Conservation (phyloP, 2,329 filamentous ascomycete genomes). For the Biscogniauxia marginata region DNA sequence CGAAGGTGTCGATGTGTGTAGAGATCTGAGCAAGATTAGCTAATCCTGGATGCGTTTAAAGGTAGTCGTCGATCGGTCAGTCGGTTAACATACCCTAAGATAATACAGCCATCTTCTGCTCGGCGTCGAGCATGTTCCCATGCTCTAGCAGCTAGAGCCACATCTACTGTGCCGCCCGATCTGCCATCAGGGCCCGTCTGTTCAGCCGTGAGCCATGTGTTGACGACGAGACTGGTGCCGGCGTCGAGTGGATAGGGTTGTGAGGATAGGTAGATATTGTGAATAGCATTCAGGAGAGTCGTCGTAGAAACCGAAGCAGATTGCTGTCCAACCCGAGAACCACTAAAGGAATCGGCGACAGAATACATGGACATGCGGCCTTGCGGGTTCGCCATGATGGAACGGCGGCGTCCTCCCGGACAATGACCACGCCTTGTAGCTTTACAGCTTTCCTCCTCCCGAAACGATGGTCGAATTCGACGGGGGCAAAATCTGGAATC, state of each 20-base stretch:
- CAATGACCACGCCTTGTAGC: constrained; percentile 34
- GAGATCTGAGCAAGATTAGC: constrained; percentile 57
- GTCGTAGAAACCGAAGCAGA: constrained; percentile 86
- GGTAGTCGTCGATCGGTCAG: background rate
- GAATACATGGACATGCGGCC: constrained; percentile 68
- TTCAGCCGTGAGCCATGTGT: constrained; percentile 87
- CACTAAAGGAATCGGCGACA: constrained; percentile 59
- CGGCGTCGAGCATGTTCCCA: constrained; percentile 96
- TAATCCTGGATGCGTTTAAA: no score
- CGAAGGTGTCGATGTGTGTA: constrained; percentile 86
- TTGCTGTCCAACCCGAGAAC: constrained; percentile 60
- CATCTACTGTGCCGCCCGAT: constrained; percentile 76
- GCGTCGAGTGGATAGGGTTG: constrained; percentile 86
- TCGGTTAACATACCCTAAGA: constrained; percentile 71
- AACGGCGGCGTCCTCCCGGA: constrained; percentile 40
- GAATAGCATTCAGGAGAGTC: constrained; percentile 85
- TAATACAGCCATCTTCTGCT: constrained; percentile 92
- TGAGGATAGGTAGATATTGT: constrained; percentile 80
- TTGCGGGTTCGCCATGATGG: constrained; percentile 54
- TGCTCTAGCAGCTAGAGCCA: constrained; percentile 72
- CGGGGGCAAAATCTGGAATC: background rate
- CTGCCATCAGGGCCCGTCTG: constrained; percentile 68
- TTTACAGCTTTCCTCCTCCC: constrained; percentile 1
- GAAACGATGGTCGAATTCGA: background rate
- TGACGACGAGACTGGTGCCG: constrained; percentile 87